Evolutionary conservation across 768 basidiomycete species (phyloP), one percentile per base, ranked within the genome.

Genomic region (Exsudoporus frostii): DNA sequence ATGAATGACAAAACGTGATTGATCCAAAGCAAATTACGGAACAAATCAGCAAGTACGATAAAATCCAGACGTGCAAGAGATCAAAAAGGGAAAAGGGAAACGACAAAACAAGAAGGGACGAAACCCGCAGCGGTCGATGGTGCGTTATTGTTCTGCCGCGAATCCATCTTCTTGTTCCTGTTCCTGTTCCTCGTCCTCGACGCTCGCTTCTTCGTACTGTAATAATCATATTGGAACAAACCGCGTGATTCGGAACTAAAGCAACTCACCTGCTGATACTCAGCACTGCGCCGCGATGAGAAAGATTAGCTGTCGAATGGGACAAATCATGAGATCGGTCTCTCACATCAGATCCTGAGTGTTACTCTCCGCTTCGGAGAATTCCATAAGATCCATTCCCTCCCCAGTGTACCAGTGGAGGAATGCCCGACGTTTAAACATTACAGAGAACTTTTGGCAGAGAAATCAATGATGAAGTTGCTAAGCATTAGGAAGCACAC

Each of bases 341-440:
- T 74, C 90, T 69, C 68, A 92, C 90, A 92, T 85, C 44, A 93
- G 69, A 72, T 93, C 92, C 3, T 77, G 79, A 3, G 81, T 74
- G 66, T 92, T 92, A 65, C 87, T 92, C 73, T 92, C 90, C 0
- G 92, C 91, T 68, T 93, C 91, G 0, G 87, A 80, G 70, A 93
- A 92, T 71, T 93, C 82, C 80, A 77, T 72, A 17, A 79, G 66
- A 65, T 94, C 93, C 93, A 95, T 94, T 39, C 92, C 92, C 68
- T 95, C 92, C 13, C 83, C 88, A 9, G 84, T 88, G 67, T 92
- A 94, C 90, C 91, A 93, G 67, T 94, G 91, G 52, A 95, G 70
- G 78, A 90, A 96, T 6, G 93, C 93, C 41, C 79, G 77, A 29
- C 92, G 81, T 66, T 87, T 90, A 73, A 81, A 94, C 90, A 95